Percentiles rank a stretch among this genome's conserved stretches.
These are phyloP conservation scores for Lactuca saligna DNA, from an alignment of 129 eudicot species.

Conservation along the genomic window DNA sequence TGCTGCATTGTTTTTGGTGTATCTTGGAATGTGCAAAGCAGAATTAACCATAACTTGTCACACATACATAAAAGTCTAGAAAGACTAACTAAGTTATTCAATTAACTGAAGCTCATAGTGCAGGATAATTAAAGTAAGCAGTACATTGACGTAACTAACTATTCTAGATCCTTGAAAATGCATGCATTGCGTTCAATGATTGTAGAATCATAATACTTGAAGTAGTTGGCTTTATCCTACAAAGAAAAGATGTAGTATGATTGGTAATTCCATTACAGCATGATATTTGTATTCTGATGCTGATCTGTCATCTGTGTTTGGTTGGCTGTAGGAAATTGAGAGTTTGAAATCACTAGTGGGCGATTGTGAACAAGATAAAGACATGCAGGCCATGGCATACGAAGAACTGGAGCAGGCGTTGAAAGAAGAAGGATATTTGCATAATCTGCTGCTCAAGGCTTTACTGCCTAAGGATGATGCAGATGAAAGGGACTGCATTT, in stretches of 20 bases:
- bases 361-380: slow-evolving; percentile 78
- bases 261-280: background rate
- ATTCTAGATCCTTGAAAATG: no score
- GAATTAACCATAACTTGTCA: no score
- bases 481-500: slow-evolving; percentile 91
- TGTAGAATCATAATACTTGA: background rate
- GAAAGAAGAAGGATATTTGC: slow-evolving; percentile 66
- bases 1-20: no score
- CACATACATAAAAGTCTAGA: no score
- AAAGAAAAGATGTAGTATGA: slow-evolving; percentile 7
- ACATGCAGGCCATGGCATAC: slow-evolving; percentile 72
- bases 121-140: no score
- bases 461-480: slow-evolving; percentile 96
- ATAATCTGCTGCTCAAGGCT: slow-evolving; percentile 56
- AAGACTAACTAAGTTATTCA: no score
- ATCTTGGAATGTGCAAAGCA: no score
- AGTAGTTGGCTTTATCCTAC: background rate
- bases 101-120: no score
- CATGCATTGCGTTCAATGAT: no score
- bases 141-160: no score
- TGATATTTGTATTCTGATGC: slow-evolving; percentile 9
- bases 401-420: slow-evolving; percentile 70
- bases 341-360: slow-evolving; percentile 51
- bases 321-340: slow-evolving; percentile 61
- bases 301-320: background rate